These are phyloP conservation scores for Yamadazyma kitorensis DNA, from an alignment of 805 yeast species.

Conservation along the genomic window DNA sequence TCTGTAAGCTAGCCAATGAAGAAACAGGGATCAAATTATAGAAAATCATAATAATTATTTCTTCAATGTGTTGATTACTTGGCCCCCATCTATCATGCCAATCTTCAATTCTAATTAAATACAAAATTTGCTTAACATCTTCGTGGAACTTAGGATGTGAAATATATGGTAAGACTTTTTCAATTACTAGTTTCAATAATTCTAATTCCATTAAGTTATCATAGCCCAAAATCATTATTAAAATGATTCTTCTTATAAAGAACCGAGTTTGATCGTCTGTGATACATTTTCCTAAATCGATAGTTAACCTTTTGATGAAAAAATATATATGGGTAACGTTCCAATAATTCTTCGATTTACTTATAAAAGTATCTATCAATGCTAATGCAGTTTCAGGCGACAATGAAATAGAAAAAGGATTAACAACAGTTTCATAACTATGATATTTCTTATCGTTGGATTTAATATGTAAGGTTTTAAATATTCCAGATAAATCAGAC, in stretches of 20 bases:
- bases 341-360: conserved; percentile 8
- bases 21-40: no score
- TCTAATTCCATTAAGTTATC: neutral
- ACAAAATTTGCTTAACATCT: no score
- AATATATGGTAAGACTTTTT: neutral
- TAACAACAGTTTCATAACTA: neutral
- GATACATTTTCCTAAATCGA: conserved; percentile 8
- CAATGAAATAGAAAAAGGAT: conserved; percentile 1
- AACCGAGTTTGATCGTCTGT: conserved; percentile 4
- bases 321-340: conserved; percentile 7
- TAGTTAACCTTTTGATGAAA: conserved; percentile 6
- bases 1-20: no score
- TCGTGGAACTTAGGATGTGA: no score
- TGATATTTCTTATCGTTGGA: neutral
- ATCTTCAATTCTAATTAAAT: no score
- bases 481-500: neutral
- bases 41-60: no score
- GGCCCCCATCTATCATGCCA: no score
- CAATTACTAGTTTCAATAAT: neutral
- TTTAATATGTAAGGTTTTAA: neutral
- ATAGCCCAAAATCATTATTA: conserved; percentile 3
- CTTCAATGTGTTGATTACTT: no score
- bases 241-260: conserved; percentile 9
- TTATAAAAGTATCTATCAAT: conserved; percentile 1
- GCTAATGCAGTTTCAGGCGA: conserved; percentile 7